Base-by-base conservation (phyloP, 2,329 filamentous ascomycete genomes). In the Penicillium sp. region DNA sequence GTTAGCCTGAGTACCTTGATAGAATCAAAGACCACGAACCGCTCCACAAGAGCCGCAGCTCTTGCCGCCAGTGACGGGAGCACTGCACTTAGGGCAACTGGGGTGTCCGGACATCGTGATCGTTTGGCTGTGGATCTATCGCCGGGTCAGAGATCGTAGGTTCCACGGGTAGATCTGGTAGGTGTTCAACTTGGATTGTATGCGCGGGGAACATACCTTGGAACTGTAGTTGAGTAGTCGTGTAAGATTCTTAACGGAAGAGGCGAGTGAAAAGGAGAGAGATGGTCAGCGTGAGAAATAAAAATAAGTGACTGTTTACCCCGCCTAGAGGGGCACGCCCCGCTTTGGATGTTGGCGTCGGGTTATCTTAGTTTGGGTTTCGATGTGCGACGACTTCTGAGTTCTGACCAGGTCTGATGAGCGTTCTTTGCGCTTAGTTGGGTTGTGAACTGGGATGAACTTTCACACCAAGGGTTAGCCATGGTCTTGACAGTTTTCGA, bases 41-140 rank as follows among this genome's bases (percentile, higher is more conserved):
- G 61, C 60, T 47, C 61, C 61, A 34, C 61, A 64, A 15, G 61
- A 54, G 23, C 61, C 52, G 39, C 61, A 64, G 52, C 39, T 63
- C 60, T 64, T 64, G 23, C 31, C 33, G 24, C 59, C 54, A 9
- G 24, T 18, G 38, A 56, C 38, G 18, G 59, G 38, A 38, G 52
- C 45, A 54, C 55, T 50, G 42, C 61, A 64, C 54, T 62, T 64
- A 38, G 61, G 61, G 55, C 61, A 64, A 42, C 43, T 23, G 45
- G 58, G 28, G 59, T 63, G 60, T 47, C 53, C 59, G 45, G 58
- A 56, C 61, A 64, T 64, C 31, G 41, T 59, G 36, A 46, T 56
- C 21, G 23, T 29, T 51, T 21, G 38, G 16, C 39, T 38, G 49
- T 57, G 47, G 53, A 49, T 49, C 36, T 45, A 26, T 9, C 10